Evolutionary conservation across 2,329 filamentous ascomycete genomes (phyloP).

Genomic region (Monosporascus sp.): DNA sequence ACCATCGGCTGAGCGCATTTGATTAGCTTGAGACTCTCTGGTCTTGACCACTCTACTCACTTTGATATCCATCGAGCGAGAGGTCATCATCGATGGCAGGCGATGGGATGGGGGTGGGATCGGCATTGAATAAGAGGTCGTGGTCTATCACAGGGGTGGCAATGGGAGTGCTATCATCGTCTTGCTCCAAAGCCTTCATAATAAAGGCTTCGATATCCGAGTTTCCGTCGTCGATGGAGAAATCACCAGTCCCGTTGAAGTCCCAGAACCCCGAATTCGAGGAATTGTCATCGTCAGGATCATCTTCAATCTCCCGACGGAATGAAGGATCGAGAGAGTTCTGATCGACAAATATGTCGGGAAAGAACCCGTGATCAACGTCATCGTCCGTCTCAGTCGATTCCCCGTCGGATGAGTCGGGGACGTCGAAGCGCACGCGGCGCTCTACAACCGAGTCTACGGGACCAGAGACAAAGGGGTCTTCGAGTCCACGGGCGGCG

Average conservation of each 20-base stretch:
- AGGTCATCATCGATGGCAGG: conserved; percentile 31
- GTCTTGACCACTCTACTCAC: conserved; percentile 39
- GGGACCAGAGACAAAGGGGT: conserved; percentile 24
- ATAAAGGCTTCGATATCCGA: conserved; percentile 39
- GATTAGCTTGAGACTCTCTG: conserved; percentile 32
- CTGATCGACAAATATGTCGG: conserved; percentile 74
- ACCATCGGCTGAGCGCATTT: conserved; percentile 44
- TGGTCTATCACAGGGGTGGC: conserved; percentile 35
- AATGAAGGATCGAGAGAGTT: conserved; percentile 67
- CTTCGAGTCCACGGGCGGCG: conserved; percentile 29
- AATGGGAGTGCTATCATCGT: conserved; percentile 36
- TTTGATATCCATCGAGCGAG: conserved; percentile 54
- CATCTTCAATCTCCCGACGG: conserved; percentile 67
- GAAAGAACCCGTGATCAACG: conserved; percentile 58
- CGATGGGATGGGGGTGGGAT: conserved; percentile 27
- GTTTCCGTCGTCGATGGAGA: conserved; percentile 23
- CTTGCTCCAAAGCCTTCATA: conserved; percentile 27
- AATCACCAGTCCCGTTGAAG: conserved; percentile 42
- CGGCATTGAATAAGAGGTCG: conserved; percentile 22
- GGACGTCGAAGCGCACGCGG: conserved; percentile 69
- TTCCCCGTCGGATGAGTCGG: conserved; percentile 62
- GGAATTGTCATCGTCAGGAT: conserved; percentile 49
- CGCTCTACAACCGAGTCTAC: conserved; percentile 39
- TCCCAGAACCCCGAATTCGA: conserved; percentile 61
- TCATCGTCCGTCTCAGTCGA: conserved; percentile 60